phyloP scores from a whole-genome alignment of 2,329 filamentous ascomycete species.

The Nothomitra cinnamomea region DNA sequence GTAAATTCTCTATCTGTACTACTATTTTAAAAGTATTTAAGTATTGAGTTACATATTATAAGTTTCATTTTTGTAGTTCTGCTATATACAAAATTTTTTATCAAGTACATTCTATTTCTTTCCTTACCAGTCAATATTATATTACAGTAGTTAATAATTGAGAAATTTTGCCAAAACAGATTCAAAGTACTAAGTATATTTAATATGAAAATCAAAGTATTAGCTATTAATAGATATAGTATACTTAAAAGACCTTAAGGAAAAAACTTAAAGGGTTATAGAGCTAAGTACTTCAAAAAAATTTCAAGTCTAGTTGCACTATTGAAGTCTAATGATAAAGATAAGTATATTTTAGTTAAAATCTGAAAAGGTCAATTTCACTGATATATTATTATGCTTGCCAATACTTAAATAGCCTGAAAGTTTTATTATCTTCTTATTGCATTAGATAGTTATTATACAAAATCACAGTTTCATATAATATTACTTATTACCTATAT shows the following conservation, averaged over 20 bases:
- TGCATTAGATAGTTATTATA: neutral
- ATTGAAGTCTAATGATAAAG: neutral
- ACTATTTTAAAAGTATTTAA: neutral
- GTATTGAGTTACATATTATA: neutral
- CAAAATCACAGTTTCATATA: neutral
- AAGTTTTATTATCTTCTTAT: neutral
- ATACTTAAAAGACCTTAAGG: neutral
- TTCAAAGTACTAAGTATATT: neutral
- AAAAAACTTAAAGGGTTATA: neutral
- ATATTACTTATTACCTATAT: neutral
- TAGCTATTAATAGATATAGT: neutral
- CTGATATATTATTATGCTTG: neutral
- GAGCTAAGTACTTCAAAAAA: neutral
- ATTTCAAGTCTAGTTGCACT: neutral
- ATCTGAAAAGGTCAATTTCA: neutral
- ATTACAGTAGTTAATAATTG: neutral
- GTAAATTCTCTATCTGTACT: too few relatives aligned
- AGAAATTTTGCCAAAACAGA: neutral
- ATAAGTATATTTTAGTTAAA: neutral
- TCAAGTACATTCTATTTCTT: neutral
- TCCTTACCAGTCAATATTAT: neutral
- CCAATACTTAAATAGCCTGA: neutral
- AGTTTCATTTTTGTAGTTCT: neutral
- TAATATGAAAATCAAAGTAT: too few relatives aligned
- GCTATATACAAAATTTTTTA: neutral